Conservation (phyloP, 805 yeast species). For the Candida fluviatilis region DNA sequence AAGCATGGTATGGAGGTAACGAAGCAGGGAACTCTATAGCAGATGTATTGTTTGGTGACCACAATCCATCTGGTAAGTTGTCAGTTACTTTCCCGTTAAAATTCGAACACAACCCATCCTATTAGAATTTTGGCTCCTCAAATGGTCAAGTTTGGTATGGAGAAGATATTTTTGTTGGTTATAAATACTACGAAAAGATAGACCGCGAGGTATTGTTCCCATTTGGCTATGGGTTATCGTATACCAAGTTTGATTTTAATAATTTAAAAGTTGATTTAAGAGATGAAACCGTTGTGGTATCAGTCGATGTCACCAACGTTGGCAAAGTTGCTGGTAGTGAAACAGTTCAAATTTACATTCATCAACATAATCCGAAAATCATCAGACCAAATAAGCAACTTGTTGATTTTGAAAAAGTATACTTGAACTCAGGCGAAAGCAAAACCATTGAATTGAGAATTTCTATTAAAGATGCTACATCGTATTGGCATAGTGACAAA, state of each 20-base stretch:
- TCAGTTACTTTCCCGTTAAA: conserved; percentile 52
- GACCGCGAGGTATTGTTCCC: conserved; percentile 49
- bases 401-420: conserved; percentile 52
- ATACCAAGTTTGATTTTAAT: conserved; percentile 45
- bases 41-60: conserved; percentile 57
- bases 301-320: conserved; percentile 43
- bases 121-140: conserved; percentile 45
- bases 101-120: conserved; percentile 54
- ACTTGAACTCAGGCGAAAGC: conserved; percentile 41
- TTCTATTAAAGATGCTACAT: conserved; percentile 47
- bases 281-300: conserved; percentile 24
- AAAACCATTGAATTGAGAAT: conserved; percentile 33
- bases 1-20: conserved; percentile 37
- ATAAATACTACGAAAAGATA: conserved; percentile 54
- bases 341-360: conserved; percentile 52
- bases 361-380: conserved; percentile 31
- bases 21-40: conserved; percentile 58
- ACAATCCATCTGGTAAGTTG: conserved; percentile 57
- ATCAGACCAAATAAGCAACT: conserved; percentile 57
- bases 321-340: conserved; percentile 50
- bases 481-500: conserved; percentile 49
- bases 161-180: conserved; percentile 64
- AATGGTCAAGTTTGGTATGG: conserved; percentile 56
- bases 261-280: conserved; percentile 29
- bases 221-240: conserved; percentile 62